These are phyloP conservation scores for Magnolia changhungtana DNA, from an alignment of 164 flowering plant genomes.

Conservation along the genomic window DNA sequence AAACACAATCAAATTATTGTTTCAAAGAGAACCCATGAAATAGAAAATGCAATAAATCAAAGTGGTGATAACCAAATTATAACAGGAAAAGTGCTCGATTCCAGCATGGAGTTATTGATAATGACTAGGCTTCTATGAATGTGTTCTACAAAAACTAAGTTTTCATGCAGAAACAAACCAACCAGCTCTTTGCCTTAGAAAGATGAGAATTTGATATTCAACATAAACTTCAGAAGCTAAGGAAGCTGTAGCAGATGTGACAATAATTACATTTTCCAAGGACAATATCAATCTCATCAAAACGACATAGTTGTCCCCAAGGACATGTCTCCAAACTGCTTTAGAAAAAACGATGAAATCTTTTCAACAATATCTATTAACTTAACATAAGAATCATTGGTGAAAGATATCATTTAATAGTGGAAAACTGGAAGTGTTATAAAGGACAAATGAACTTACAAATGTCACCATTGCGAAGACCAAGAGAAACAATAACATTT, in stretches of 20 bases:
- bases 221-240: background rate
- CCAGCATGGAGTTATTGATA: too few species aligned
- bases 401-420: too few species aligned
- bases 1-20: too few species aligned
- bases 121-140: too few species aligned
- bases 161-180: background rate
- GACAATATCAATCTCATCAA: conserved; percentile 62
- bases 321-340: conserved; percentile 96
- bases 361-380: background rate
- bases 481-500: conserved; percentile 86
- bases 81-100: too few species aligned
- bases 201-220: background rate
- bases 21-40: too few species aligned
- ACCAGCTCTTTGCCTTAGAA: background rate
- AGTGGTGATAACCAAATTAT: too few species aligned
- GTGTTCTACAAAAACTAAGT: too few species aligned
- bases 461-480: conserved; percentile 83
- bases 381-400: too few species aligned
- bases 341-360: conserved; percentile 6
- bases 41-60: too few species aligned
- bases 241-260: background rate
- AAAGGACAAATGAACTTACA: conserved; percentile 42
- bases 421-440: background rate
- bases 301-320: conserved; percentile 60
- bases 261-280: conserved; percentile 72